Conservation (phyloP, 164 flowering plant genomes). For the Houttuynia cordata region DNA sequence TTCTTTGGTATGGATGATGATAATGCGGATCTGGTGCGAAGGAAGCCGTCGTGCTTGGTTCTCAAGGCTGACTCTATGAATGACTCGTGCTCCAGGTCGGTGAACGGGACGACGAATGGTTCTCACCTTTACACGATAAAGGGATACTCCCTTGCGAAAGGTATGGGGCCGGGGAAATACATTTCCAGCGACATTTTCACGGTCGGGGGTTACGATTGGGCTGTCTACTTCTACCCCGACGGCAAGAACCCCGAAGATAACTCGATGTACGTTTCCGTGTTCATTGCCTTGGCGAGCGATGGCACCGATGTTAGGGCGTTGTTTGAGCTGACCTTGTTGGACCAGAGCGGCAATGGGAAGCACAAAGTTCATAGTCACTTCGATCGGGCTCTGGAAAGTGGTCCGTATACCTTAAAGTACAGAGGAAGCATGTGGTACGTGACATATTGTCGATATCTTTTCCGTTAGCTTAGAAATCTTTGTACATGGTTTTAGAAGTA, state of each 20-base stretch:
- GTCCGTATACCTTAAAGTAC: background rate
- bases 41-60: background rate
- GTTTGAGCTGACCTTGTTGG: conserved; percentile 1
- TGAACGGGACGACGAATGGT: background rate
- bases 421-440: background rate
- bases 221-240: conserved; percentile 4
- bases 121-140: background rate
- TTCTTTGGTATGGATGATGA: background rate
- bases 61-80: background rate
- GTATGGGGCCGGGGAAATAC: background rate
- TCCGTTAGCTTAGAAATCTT: background rate
- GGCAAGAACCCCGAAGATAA: background rate
- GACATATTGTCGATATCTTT: background rate
- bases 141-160: conserved; percentile 1
- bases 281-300: conserved; percentile 1
- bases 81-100: background rate
- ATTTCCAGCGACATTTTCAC: background rate
- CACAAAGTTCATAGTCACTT: conserved; percentile 2
- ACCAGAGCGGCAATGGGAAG: conserved; percentile 1
- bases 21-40: background rate
- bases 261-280: background rate
- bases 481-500: too few relatives aligned
- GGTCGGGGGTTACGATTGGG: conserved; percentile 2
- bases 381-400: background rate
- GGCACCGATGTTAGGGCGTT: background rate